Conservation (phyloP, 139 green algal genomes). For the Zygnema cylindricum region DNA sequence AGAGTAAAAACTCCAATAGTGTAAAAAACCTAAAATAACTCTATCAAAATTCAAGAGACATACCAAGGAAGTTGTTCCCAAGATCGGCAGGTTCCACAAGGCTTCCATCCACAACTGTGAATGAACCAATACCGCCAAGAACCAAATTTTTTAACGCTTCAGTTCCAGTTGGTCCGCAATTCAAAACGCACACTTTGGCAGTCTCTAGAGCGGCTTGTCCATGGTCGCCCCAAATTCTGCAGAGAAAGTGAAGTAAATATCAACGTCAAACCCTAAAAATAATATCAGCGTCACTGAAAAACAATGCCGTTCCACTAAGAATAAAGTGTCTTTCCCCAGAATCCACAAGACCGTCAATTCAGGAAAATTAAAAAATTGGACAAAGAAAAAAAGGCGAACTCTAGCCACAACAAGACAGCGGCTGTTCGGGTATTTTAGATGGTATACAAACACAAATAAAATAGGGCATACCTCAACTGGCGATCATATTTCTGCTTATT, state of each 20-base stretch:
- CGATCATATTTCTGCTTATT: conserved; percentile 56
- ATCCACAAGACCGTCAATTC: no score
- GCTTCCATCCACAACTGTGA: conserved; percentile 89
- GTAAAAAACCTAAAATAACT: no score
- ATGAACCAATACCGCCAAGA: conserved; percentile 90
- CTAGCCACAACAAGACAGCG: no score
- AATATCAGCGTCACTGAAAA: conserved; percentile 12
- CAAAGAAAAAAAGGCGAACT: no score
- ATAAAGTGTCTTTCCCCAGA: neutral
- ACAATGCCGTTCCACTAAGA: neutral
- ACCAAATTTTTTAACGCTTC: conserved; percentile 98
- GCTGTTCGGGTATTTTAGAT: no score
- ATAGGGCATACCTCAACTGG: conserved; percentile 31
- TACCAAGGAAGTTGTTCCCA: conserved; percentile 94
- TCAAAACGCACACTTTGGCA: conserved; percentile 63
- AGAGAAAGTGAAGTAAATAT: conserved; percentile 7
- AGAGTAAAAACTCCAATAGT: no score
- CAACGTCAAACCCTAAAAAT: neutral
- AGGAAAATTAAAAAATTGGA: no score
- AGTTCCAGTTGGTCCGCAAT: conserved; percentile 69
- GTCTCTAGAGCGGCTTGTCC: conserved; percentile 54
- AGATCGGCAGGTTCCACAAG: conserved; percentile 80
- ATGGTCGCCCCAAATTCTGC: conserved; percentile 67
- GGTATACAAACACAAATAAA: no score
- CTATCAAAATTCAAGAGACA: neutral